Conservation (phyloP, 805 yeast species). For the Starmerella scarabaei region DNA sequence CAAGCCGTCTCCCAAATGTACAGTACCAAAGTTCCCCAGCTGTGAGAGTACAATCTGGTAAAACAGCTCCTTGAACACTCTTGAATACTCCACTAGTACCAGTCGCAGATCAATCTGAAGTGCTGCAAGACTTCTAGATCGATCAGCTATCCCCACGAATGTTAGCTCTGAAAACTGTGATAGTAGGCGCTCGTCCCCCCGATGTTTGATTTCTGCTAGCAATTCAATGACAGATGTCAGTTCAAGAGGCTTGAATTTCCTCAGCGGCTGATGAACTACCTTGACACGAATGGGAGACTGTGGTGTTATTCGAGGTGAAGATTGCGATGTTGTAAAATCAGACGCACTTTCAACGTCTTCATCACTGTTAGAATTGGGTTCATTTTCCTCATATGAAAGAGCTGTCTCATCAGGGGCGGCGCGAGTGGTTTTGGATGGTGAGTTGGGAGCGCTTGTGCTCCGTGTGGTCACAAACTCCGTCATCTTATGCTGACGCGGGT, state of each 20-base stretch:
- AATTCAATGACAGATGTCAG: slow-evolving; percentile 37
- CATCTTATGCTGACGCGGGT: slow-evolving; percentile 47
- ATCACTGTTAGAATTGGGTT: neutral
- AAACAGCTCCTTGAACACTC: slow-evolving; percentile 52
- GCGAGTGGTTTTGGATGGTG: neutral
- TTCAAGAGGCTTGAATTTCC: slow-evolving; percentile 5
- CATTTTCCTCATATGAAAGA: neutral
- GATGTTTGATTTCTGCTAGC: slow-evolving; percentile 36
- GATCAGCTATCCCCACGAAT: slow-evolving; percentile 75
- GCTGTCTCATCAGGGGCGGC: neutral
- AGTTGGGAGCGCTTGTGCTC: neutral
- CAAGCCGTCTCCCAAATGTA: slow-evolving; percentile 31
- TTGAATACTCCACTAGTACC: slow-evolving; percentile 67
- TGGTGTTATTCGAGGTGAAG: neutral
- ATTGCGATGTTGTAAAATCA: neutral
- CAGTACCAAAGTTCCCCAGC: slow-evolving; percentile 67
- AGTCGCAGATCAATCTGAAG: slow-evolving; percentile 71
- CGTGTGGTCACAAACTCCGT: slow-evolving; percentile 25
- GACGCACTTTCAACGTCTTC: neutral
- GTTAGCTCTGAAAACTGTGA: slow-evolving; percentile 55
- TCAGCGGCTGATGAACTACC: neutral
- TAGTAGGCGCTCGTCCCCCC: slow-evolving; percentile 44
- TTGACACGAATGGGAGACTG: neutral
- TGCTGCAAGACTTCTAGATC: slow-evolving; percentile 55
- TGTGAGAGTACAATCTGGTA: slow-evolving; percentile 70